Base-by-base conservation (phyloP, 495 filamentous ascomycete genomes). In the Trichoderma reesei region DNA sequence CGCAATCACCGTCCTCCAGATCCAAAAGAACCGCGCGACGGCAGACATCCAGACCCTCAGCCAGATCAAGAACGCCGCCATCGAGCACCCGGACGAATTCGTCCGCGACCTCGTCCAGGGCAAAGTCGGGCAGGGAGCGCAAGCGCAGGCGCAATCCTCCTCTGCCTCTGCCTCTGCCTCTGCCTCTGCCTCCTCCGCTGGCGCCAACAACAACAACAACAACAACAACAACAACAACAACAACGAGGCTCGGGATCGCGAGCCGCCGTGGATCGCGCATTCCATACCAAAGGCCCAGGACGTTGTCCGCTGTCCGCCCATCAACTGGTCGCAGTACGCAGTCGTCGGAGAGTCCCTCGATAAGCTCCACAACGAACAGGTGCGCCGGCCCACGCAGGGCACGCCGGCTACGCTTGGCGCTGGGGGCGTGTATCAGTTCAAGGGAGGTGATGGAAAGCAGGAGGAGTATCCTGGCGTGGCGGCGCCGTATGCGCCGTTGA, bases 311-410 rank as follows among this genome's bases (percentile, higher is more conserved):
- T 88, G 85, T 77, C 92, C 92, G 33, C 86, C 90, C 2, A 83
- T 96, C 65, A 95, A 95, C 76, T 96, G 92, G 92, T 83, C 84
- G 6, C 90, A 95, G 71, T 96, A 96, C 72, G 88, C 87, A 65
- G 79, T 96, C 18, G 85, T 91, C 1, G 91, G 91, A 34, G 87
- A 89, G 64, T 80, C 88, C 11, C 75, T 96, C 54, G 90, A 96
- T 71, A 88, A 86, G 73, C 79, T 96, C 67, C 92, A 96, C 75
- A 81, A 84, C 63, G 88, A 94, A 74, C 90, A 95, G 73, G 68
- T 83, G 37, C 74, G 74, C 60, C 79, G 88, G 44, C 91, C 91
- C 0, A 76, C 74, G 33, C 67, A 81, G 16, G 88, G 86, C 1
- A 74, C 78, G 59, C 86, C 87, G 6, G 69, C 72, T 6, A 41